Conservation (phyloP, 768 basidiomycete species). For the Cantharellus anzutake region DNA sequence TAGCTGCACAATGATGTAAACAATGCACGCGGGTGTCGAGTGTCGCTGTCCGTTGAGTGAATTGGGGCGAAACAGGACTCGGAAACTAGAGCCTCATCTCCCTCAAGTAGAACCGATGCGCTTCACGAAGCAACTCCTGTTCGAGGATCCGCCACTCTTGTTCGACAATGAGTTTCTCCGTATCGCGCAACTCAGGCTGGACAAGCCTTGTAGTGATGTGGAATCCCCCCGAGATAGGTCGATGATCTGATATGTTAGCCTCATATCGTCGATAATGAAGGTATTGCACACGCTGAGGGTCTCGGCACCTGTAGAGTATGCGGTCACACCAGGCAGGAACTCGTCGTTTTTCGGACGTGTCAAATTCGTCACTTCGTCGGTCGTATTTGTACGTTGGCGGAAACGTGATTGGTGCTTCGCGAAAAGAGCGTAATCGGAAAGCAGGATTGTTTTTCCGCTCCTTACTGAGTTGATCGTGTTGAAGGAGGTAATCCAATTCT, state of each 20-base stretch:
- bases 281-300: slow-evolving; percentile 35
- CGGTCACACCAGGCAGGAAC: slow-evolving; percentile 96
- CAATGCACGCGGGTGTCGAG: no score
- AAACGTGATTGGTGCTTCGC: slow-evolving; percentile 64
- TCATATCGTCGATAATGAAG: slow-evolving; percentile 71
- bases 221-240: slow-evolving; percentile 72
- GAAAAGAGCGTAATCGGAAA: slow-evolving; percentile 70
- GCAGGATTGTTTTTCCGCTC: slow-evolving; percentile 77
- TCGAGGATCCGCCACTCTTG: neutral
- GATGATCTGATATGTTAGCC: slow-evolving; percentile 75
- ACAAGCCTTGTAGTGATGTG: slow-evolving; percentile 55
- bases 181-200: slow-evolving; percentile 33
- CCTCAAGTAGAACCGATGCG: neutral
- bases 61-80: no score
- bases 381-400: slow-evolving; percentile 94
- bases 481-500: slow-evolving; percentile 41
- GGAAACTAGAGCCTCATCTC: neutral
- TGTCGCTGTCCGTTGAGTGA: no score
- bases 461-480: slow-evolving; percentile 77
- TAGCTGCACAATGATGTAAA: no score
- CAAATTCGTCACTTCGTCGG: slow-evolving; percentile 54
- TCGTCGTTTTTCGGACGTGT: slow-evolving; percentile 74
- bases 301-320: slow-evolving; percentile 52
- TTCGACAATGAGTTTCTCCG: slow-evolving; percentile 33
- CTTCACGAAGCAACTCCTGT: neutral